Base-by-base conservation (phyloP, 2,329 filamentous ascomycete species). In the Corynespora cassiicola region DNA sequence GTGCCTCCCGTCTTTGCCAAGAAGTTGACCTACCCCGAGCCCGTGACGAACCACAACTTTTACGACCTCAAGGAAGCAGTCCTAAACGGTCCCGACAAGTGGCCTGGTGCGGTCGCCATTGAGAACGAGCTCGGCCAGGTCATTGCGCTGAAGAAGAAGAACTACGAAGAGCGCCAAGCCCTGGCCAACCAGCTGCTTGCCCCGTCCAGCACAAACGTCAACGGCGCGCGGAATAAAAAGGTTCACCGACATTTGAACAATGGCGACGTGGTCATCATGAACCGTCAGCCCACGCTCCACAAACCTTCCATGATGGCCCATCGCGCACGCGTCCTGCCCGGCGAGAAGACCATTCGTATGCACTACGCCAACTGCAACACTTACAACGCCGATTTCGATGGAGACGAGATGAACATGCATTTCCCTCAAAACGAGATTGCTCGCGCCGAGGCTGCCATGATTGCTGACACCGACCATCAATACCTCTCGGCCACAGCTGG, bases 321-420 rank as follows among this genome's bases (percentile, higher is more conserved):
- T 72, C 83, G 91, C 56, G 94, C 94, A 34, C 84, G 91, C 44
- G 92, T 99, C 5, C 74, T 99, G 12, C 88, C 90, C 0, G 91
- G 90, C 22, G 95, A 99, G 69, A 95, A 95, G 73, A 97, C 94
- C 0, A 91, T 99, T 65, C 90, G 94, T 52, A 97, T 99, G 92
- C 94, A 99, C 75, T 99, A 99, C 72, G 92, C 94, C 58, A 99
- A 99, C 68, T 97, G 94, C 69, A 99, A 99, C 63, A 96, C 94
- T 1, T 99, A 99, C 77, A 99, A 99, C 58, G 94, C 94, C 20
- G 94, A 99, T 78, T 99, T 99, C 63, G 95, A 99, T 62, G 94
- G 94, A 68, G 94, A 99, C 65, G 94, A 99, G 70, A 99, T 99
- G 94, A 99, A 99, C 69, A 95, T 99, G 91, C 94, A 99, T 71